Percentiles rank a stretch among this genome's conserved stretches.
Evolutionary conservation across 2,329 filamentous ascomycete genomes (phyloP).

Genomic region (Calonectria leucothoes): DNA sequence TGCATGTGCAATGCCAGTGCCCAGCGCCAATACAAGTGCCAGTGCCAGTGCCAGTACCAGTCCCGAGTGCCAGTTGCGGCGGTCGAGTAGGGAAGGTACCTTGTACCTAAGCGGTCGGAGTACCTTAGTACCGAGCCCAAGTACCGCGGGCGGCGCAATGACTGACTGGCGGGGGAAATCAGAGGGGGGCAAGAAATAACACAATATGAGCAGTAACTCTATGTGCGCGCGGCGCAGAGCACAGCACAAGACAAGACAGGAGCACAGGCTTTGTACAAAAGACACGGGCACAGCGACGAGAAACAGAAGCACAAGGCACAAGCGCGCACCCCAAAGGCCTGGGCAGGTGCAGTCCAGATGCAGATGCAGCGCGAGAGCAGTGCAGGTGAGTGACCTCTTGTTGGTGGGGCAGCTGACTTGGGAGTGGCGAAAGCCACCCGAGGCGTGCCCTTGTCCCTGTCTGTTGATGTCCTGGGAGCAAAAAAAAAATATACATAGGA

Average conservation of each 20-base stretch:
- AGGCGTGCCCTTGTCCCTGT: conserved; percentile 24
- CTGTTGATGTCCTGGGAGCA: not conserved
- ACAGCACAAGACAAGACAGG: not conserved
- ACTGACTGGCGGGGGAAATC: not conserved
- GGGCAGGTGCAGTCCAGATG: conserved; percentile 5
- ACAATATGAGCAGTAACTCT: not conserved
- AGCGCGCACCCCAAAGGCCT: not conserved
- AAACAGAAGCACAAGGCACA: not conserved
- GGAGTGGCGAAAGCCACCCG: conserved; percentile 45
- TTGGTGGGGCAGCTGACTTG: conserved; percentile 49
- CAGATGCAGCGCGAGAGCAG: conserved; percentile 13
- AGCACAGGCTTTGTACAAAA: conserved; percentile 19
- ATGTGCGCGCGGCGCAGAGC: not conserved
- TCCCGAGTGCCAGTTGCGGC: conserved; percentile 4
- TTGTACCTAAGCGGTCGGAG: not conserved
- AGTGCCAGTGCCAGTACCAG: conserved; percentile 27
- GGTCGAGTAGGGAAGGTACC: conserved; percentile 25
- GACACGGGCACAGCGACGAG: conserved; percentile 20
- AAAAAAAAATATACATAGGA: conserved; percentile 7
- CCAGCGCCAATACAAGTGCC: conserved; percentile 22
- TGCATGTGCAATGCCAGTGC: conserved; percentile 16
- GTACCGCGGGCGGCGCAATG: not conserved
- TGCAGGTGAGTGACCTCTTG: conserved; percentile 32
- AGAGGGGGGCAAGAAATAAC: not conserved
- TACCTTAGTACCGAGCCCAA: conserved; percentile 2